Percentiles rank a stretch among this genome's conserved stretches.
phyloP scores from a whole-genome alignment of 2,329 filamentous ascomycete genomes.

The Clarireedia paspali region DNA sequence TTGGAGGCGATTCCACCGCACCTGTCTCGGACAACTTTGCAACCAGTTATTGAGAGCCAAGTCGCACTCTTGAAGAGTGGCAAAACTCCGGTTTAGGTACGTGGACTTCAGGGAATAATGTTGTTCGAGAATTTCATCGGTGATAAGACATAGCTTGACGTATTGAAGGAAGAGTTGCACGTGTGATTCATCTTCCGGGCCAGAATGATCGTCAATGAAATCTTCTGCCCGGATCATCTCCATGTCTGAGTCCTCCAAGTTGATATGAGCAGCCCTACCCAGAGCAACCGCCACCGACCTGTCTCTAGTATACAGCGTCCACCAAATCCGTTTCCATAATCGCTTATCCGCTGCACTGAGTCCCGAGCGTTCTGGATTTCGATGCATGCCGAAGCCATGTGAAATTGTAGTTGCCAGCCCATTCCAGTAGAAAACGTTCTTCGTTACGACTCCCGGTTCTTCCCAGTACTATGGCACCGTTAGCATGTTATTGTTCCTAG shows the following conservation, averaged over 20 bases:
- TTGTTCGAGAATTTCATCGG: slow-evolving; percentile 89
- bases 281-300: slow-evolving; percentile 90
- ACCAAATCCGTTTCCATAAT: slow-evolving; percentile 69
- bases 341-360: slow-evolving; percentile 85
- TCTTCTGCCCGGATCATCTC: slow-evolving; percentile 95
- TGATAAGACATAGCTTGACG: slow-evolving; percentile 66
- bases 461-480: slow-evolving; percentile 73
- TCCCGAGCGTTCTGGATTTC: slow-evolving; percentile 89
- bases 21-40: slow-evolving; percentile 85
- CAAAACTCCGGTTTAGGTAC: slow-evolving; percentile 75
- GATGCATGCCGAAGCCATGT: slow-evolving; percentile 94
- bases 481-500: background rate
- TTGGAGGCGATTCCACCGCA: slow-evolving; percentile 84
- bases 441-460: slow-evolving; percentile 94
- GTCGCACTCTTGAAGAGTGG: slow-evolving; percentile 90
- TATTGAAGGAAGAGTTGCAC: slow-evolving; percentile 14
- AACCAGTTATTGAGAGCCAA: slow-evolving; percentile 97
- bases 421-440: slow-evolving; percentile 99
- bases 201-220: slow-evolving; percentile 72
- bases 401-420: slow-evolving; percentile 90
- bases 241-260: slow-evolving; percentile 92
- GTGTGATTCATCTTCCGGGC: slow-evolving; percentile 4
- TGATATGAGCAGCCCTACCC: slow-evolving; percentile 86
- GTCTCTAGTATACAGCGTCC: slow-evolving; percentile 91
- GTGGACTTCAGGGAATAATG: slow-evolving; percentile 95